Evolutionary conservation across 495 filamentous ascomycete genomes (phyloP).

Genomic region (Filosporella fistucella): DNA sequence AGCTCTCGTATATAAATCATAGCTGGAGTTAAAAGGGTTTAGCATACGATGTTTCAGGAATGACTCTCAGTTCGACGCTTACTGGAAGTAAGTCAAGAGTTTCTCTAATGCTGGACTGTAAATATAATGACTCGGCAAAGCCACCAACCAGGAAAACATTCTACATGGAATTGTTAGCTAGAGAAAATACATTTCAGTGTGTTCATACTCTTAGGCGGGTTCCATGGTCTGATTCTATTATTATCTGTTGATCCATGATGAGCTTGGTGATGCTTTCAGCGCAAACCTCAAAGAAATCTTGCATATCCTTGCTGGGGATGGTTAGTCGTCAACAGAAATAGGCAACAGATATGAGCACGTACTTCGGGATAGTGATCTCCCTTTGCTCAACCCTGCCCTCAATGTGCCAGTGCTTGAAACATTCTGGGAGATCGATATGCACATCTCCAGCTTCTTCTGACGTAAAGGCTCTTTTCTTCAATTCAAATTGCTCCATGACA

Average conservation of each 20-base stretch:
- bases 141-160: slow-evolving; percentile 16
- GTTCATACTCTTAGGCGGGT: slow-evolving; percentile 3
- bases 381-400: slow-evolving; percentile 1
- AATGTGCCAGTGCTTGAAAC: slow-evolving; percentile 2
- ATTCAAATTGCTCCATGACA: slow-evolving; percentile 12
- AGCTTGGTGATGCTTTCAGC: slow-evolving; percentile 1
- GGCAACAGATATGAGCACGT: neutral
- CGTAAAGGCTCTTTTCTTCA: slow-evolving; percentile 6
- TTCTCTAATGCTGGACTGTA: slow-evolving; percentile 7
- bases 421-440: slow-evolving; percentile 1
- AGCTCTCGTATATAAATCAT: neutral
- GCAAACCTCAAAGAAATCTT: slow-evolving; percentile 11
- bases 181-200: neutral
- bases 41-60: slow-evolving; percentile 15
- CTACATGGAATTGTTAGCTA: neutral
- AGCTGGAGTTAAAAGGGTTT: neutral
- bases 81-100: slow-evolving; percentile 6
- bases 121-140: slow-evolving; percentile 10
- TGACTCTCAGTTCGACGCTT: neutral
- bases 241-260: slow-evolving; percentile 2
- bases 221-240: neutral
- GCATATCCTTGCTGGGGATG: slow-evolving; percentile 7
- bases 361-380: slow-evolving; percentile 11
- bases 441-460: slow-evolving; percentile 1
- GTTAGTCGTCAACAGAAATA: neutral